Conservation (phyloP, 2,329 filamentous ascomycete genomes). For the Calonectria henricotiae region DNA sequence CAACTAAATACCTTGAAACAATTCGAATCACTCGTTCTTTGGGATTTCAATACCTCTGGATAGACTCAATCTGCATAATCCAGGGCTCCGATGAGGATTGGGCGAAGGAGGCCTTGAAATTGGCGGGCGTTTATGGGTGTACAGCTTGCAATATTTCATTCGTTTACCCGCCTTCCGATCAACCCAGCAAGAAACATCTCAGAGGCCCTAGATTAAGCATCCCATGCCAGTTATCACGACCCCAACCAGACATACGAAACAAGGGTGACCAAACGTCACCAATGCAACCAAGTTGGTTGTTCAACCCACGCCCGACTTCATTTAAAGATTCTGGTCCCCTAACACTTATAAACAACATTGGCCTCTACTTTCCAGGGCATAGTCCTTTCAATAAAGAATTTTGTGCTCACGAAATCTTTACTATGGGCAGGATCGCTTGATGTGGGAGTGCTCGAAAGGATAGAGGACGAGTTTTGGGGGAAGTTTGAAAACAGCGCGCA, state of each 20-base stretch:
- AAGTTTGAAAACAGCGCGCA: conserved; percentile 5
- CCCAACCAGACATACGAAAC: neutral
- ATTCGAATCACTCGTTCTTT: conserved; percentile 18
- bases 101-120: conserved; percentile 14
- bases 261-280: no score
- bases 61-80: conserved; percentile 10
- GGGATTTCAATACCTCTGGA: conserved; percentile 26
- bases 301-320: conserved; percentile 2
- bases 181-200: conserved; percentile 17
- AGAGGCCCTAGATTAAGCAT: conserved; percentile 22
- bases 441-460: conserved; percentile 35
- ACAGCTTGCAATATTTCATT: conserved; percentile 28
- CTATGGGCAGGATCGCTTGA: conserved; percentile 21
- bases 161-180: conserved; percentile 24
- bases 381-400: conserved; percentile 22
- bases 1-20: conserved; percentile 21
- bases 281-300: neutral
- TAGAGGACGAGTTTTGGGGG: conserved; percentile 33
- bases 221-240: neutral
- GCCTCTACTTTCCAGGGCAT: conserved; percentile 27
- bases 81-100: conserved; percentile 22
- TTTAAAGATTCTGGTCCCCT: conserved; percentile 23
- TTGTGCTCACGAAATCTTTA: conserved; percentile 33
- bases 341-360: conserved; percentile 22
- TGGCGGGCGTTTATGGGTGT: conserved; percentile 20